These are phyloP conservation scores for Annulohypoxylon stygium DNA, from an alignment of 495 filamentous ascomycete species.

Conservation along the genomic window DNA sequence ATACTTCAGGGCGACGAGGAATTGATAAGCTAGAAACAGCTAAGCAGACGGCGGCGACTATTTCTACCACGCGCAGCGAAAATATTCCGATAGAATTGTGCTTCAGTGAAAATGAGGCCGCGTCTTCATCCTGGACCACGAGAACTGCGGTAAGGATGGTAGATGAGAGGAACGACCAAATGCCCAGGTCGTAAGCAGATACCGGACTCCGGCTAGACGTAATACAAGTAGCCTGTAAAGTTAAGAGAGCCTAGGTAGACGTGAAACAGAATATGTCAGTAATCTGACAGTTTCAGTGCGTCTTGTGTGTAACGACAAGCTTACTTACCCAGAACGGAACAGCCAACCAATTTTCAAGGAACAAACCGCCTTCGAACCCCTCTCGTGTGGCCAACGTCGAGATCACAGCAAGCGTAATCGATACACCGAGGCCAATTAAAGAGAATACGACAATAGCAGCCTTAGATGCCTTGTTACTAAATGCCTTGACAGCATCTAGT, in stretches of 20 bases:
- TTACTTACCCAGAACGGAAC: slow-evolving; percentile 64
- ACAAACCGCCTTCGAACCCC: slow-evolving; percentile 39
- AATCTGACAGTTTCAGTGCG: slow-evolving; percentile 14
- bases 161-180: slow-evolving; percentile 60
- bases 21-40: slow-evolving; percentile 61
- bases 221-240: slow-evolving; percentile 62
- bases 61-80: slow-evolving; percentile 56
- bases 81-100: slow-evolving; percentile 41
- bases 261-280: slow-evolving; percentile 38
- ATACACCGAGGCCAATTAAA: slow-evolving; percentile 60
- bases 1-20: slow-evolving; percentile 78
- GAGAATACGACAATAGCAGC: slow-evolving; percentile 58
- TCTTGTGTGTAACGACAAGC: slow-evolving; percentile 45
- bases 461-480: slow-evolving; percentile 65
- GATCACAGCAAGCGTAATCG: slow-evolving; percentile 59
- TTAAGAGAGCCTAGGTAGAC: slow-evolving; percentile 54
- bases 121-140: slow-evolving; percentile 55
- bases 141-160: slow-evolving; percentile 55
- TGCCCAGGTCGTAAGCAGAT: slow-evolving; percentile 61
- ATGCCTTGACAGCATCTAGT: slow-evolving; percentile 65
- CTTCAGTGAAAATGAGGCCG: slow-evolving; percentile 50
- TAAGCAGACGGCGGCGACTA: slow-evolving; percentile 52
- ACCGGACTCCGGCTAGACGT: slow-evolving; percentile 59
- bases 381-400: slow-evolving; percentile 49
- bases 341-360: slow-evolving; percentile 58